Evolutionary conservation across 2,329 filamentous ascomycete species (phyloP).

Genomic region (Phialophora expanda): DNA sequence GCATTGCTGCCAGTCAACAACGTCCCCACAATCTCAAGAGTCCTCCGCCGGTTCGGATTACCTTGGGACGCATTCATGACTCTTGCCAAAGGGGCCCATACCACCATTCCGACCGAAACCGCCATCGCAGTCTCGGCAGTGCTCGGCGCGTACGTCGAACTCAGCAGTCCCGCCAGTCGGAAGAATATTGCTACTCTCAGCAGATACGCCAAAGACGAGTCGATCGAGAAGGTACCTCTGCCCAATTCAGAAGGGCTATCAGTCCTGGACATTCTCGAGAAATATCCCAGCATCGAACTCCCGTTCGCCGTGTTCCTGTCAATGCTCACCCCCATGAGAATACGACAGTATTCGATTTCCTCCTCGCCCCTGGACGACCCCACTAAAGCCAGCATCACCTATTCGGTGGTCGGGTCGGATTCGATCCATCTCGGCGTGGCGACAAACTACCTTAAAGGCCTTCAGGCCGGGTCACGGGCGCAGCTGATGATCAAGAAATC

Average conservation of each 20-base stretch:
- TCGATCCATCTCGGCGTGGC: conserved; percentile 62
- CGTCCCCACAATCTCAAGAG: conserved; percentile 64
- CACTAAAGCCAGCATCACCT: conserved; percentile 67
- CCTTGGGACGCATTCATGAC: conserved; percentile 71
- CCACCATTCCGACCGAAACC: conserved; percentile 60
- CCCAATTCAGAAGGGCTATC: conserved; percentile 22
- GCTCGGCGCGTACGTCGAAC: conserved; percentile 73
- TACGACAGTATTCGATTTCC: conserved; percentile 80
- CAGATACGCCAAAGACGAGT: conserved; percentile 29
- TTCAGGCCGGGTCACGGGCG: conserved; percentile 43
- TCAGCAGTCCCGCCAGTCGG: conserved; percentile 73
- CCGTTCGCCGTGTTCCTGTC: conserved; percentile 70
- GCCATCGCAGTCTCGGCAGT: conserved; percentile 68
- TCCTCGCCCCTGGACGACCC: conserved; percentile 70
- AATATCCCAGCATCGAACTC: conserved; percentile 63
- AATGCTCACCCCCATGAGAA: conserved; percentile 76
- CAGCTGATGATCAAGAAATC: conserved; percentile 47
- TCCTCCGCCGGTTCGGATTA: conserved; percentile 67
- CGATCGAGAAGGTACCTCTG: conserved; percentile 18
- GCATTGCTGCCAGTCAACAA: conserved; percentile 75
- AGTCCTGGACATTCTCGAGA: conserved; percentile 71
- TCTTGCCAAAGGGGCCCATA: conserved; percentile 60
- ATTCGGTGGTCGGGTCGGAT: conserved; percentile 64
- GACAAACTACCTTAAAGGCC: conserved; percentile 63
- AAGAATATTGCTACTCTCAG: conserved; percentile 45